Evolutionary conservation across 2,329 filamentous ascomycete genomes (phyloP), one percentile per base, ranked within the genome.

Genomic region (Cryphonectria nitschkei): DNA sequence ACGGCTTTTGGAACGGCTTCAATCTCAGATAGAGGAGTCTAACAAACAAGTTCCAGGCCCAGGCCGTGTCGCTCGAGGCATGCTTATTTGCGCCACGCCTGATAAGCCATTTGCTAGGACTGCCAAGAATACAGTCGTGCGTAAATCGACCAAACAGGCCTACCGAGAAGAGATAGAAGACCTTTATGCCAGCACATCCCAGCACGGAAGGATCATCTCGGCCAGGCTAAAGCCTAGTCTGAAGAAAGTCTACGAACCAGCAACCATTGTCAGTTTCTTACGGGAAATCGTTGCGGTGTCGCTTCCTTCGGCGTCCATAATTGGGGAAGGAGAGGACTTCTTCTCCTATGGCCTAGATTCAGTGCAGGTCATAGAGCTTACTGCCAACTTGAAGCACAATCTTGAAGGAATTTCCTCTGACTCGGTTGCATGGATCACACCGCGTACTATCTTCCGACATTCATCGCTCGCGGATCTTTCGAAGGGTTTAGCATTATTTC

Each of bases 21-120:
- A 68, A 66, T 56, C 67, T 0, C 29, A 29, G 22, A 37, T 71
- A 5, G 58, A 71, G 43, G 37, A 74, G 65, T 46, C 71, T 7
- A 75, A 76, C 32, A 2, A n/a, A 1, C 67, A 74, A 1, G 34
- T 75, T 32, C 34, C 74, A 1, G 75, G 75, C 0, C 73, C 73
- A 32, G 74, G 75, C 4, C 74, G 76, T n/a, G 72, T 76, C 14
- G 41, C 68, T 13, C 61, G 43, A 13, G 70, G 68, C 32, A 76
- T 66, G 56, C n/a, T 75, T 1, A 72, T 77, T 1, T 75, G 72
- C 63, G 69, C 70, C 9, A 14, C 62, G 0, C 70, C 74, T 1
- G 70, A 74, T 0, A 76, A 71, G 32, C 74, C 74, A 0, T 76
- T 77, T 26, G n/a, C 46, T 0, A 74, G 75, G 58, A 76, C 75